Evolutionary conservation across 1,284 basidiomycete species (phyloP).

Genomic region (Ustilago vetiveriae): DNA sequence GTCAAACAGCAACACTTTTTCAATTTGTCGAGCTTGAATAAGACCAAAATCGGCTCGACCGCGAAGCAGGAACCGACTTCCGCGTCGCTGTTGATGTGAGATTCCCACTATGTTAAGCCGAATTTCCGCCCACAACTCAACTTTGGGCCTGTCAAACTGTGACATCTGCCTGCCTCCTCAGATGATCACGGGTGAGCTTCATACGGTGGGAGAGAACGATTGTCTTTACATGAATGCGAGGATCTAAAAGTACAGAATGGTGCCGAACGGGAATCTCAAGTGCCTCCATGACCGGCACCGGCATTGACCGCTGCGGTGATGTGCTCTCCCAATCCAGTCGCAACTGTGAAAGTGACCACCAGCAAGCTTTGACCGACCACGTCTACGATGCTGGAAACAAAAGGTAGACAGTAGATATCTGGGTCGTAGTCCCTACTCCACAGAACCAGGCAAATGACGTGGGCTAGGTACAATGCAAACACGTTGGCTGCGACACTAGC

Average conservation of each 20-base stretch:
- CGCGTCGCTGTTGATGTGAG: not conserved
- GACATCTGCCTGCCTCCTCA: not conserved
- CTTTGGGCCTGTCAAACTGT: too few species aligned
- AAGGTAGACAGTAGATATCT: slow-evolving; percentile 84
- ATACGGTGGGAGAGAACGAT: too few species aligned
- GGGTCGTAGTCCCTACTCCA: slow-evolving; percentile 87
- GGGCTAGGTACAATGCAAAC: slow-evolving; percentile 77
- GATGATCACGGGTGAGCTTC: too few species aligned
- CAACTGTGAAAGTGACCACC: slow-evolving; percentile 69
- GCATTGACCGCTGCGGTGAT: slow-evolving; percentile 46
- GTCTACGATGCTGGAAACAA: slow-evolving; percentile 89
- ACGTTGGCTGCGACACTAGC: slow-evolving; percentile 17
- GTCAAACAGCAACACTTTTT: slow-evolving; percentile 1
- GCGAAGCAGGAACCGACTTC: slow-evolving; percentile 6
- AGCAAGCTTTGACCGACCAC: slow-evolving; percentile 87
- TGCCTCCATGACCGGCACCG: slow-evolving; percentile 49
- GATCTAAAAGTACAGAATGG: slow-evolving; percentile 28
- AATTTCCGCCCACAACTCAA: not conserved
- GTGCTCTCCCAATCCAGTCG: slow-evolving; percentile 65
- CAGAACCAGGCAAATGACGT: slow-evolving; percentile 78
- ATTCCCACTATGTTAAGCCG: slow-evolving; percentile 3
- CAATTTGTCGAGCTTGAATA: not conserved
- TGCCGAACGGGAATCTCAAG: slow-evolving; percentile 1
- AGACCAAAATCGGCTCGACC: slow-evolving; percentile 7
- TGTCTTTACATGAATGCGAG: too few species aligned